phyloP scores from a whole-genome alignment of 805 yeast genomes.

The Lipomyces orientalis region DNA sequence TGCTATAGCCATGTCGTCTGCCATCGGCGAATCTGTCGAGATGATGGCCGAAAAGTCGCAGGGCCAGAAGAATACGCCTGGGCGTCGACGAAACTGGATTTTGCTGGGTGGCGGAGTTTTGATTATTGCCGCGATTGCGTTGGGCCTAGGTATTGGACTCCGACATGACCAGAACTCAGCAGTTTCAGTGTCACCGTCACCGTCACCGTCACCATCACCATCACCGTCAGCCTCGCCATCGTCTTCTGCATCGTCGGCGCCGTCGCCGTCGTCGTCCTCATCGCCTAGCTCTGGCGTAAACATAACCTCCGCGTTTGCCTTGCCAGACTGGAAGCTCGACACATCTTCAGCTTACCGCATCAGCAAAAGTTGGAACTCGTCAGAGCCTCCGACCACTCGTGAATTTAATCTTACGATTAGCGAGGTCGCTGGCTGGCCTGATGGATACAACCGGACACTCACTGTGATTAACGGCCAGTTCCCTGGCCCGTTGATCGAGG shows the following conservation, averaged over 20 bases:
- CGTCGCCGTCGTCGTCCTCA: background rate
- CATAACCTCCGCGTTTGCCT: background rate
- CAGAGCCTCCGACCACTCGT: constrained; percentile 38
- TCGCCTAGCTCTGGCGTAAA: background rate
- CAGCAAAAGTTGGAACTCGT: constrained; percentile 28
- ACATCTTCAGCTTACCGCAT: constrained; percentile 28
- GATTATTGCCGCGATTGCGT: constrained; percentile 28
- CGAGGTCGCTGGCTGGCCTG: constrained; percentile 56
- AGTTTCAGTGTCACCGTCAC: constrained; percentile 5
- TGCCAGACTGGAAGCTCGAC: constrained; percentile 33
- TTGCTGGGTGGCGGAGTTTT: constrained; percentile 11
- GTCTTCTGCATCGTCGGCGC: constrained; percentile 9
- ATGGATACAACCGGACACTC: constrained; percentile 59
- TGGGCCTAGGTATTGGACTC: constrained; percentile 35
- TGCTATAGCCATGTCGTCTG: background rate
- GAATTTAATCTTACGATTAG: constrained; percentile 49
- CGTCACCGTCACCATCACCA: constrained; percentile 5
- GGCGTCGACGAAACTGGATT: background rate
- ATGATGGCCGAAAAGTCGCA: background rate
- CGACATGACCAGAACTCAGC: constrained; percentile 12
- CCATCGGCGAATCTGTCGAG: background rate
- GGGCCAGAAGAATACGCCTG: background rate
- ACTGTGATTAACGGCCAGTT: constrained; percentile 68
- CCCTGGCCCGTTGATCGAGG: constrained; percentile 86
- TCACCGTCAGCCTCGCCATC: constrained; percentile 10